phyloP scores from a whole-genome alignment of 2,329 filamentous ascomycete species.

The Chaetomium sp. region DNA sequence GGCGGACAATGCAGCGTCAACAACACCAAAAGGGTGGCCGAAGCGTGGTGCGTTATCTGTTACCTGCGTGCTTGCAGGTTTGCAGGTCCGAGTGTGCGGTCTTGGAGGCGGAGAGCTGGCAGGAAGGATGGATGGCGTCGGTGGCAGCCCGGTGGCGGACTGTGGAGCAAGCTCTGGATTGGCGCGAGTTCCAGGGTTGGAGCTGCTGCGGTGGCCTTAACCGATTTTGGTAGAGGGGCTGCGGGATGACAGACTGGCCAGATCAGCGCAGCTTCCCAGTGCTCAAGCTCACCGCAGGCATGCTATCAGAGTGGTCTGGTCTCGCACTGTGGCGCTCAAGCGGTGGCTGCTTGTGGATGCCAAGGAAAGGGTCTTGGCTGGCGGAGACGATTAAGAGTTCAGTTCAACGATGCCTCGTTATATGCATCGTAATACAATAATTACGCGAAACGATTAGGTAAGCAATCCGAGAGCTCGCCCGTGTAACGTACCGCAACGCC shows the following conservation, averaged over 20 bases:
- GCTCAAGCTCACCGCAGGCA: constrained; percentile 4
- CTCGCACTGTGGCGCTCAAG: constrained; percentile 25
- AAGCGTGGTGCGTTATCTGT: not conserved
- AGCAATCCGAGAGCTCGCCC: not conserved
- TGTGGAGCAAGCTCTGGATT: constrained; percentile 26
- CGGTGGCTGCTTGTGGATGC: constrained; percentile 10
- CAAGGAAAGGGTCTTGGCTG: not conserved
- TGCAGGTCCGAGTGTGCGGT: constrained; percentile 5
- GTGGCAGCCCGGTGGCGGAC: constrained; percentile 20
- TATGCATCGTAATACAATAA: constrained; percentile 14
- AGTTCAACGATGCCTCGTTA: constrained; percentile 13
- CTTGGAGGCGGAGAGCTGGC: constrained; percentile 17
- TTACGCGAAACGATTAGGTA: not conserved
- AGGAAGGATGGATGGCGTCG: constrained; percentile 15
- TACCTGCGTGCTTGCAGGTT: not conserved
- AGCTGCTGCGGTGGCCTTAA: constrained; percentile 23
- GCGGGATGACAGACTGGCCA: constrained; percentile 34
- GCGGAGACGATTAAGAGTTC: not conserved
- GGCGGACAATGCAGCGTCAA: constrained; percentile 26
- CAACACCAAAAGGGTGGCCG: constrained; percentile 20
- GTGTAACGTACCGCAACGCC: not conserved
- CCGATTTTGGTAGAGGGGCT: constrained; percentile 28
- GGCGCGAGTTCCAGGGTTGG: constrained; percentile 14
- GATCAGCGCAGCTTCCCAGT: constrained; percentile 14
- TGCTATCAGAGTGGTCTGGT: not conserved